phyloP scores from a whole-genome alignment of 176 grass and related monocot species.

The Musa troglodytarum region DNA sequence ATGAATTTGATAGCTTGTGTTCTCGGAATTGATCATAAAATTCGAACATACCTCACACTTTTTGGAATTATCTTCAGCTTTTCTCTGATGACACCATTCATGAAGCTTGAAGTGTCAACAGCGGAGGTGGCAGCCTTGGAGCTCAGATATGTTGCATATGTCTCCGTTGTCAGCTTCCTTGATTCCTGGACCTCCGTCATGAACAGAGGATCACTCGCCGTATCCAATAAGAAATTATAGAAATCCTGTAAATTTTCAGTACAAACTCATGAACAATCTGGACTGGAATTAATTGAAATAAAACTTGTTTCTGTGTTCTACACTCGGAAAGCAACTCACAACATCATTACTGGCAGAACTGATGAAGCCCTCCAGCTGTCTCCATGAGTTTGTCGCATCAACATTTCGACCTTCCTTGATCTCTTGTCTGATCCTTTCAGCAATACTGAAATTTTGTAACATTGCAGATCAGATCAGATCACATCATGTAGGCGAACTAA shows the following conservation, averaged over 20 bases:
- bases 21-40: not conserved
- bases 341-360: conserved; percentile 39
- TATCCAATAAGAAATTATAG: conserved; percentile 78
- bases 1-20: not conserved
- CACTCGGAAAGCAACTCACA: conserved; percentile 20
- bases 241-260: conserved; percentile 40
- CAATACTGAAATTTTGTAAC: conserved; percentile 28
- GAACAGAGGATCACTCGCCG: conserved; percentile 39
- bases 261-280: conserved; percentile 8
- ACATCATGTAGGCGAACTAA: too few relatives aligned
- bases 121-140: conserved; percentile 21
- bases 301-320: too few relatives aligned
- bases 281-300: conserved; percentile 17
- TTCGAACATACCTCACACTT: conserved; percentile 28
- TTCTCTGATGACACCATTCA: conserved; percentile 66
- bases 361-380: conserved; percentile 31
- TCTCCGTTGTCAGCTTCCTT: conserved; percentile 10
- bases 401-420: conserved; percentile 29
- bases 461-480: not conserved
- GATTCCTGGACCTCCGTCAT: not conserved
- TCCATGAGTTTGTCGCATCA: conserved; percentile 26
- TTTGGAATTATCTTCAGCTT: conserved; percentile 87
- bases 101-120: conserved; percentile 28
- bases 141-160: conserved; percentile 50
- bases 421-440: conserved; percentile 38